Conservation (phyloP, 2,329 filamentous ascomycete species). For the Arthrobotrys sinensis region DNA sequence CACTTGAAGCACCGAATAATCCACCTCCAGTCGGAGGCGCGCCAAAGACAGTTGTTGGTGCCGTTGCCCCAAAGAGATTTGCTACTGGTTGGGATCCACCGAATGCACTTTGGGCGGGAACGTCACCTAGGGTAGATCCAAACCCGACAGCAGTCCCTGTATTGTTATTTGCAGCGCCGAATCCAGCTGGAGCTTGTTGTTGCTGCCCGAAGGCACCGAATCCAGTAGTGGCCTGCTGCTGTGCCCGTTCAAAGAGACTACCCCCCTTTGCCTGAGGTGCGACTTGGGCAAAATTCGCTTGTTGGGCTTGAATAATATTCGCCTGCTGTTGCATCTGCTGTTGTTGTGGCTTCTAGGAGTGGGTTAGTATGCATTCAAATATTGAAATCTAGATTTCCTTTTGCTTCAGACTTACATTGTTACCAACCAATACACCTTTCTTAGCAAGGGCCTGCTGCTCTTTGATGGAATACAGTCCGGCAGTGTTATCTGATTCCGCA, state of each 20-base stretch:
- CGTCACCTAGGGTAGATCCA: constrained; percentile 41
- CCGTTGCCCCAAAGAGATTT: not conserved
- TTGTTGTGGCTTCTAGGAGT: constrained; percentile 37
- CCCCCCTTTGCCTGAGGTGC: not conserved
- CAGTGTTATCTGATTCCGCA: constrained; percentile 30
- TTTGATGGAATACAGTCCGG: constrained; percentile 53
- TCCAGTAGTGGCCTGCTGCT: not conserved
- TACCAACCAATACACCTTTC: constrained; percentile 26
- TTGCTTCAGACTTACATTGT: constrained; percentile 19
- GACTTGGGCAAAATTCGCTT: not conserved
- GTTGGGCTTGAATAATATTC: constrained; percentile 28
- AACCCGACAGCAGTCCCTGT: not conserved
- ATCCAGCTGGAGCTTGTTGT: constrained; percentile 17
- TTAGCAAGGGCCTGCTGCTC: constrained; percentile 54
- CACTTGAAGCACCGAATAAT: not conserved
- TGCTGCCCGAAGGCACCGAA: constrained; percentile 5
- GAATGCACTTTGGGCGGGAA: constrained; percentile 9
- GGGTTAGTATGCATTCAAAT: not conserved
- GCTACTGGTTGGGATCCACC: not conserved
- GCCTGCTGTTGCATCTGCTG: constrained; percentile 45
- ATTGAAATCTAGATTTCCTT: no score
- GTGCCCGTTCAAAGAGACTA: constrained; percentile 23
- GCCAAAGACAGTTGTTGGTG: not conserved
- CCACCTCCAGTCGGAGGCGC: not conserved
- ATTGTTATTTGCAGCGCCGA: not conserved